phyloP scores from a whole-genome alignment of 2,329 filamentous ascomycete genomes.

The Neopestalotiopsis clavispora region DNA sequence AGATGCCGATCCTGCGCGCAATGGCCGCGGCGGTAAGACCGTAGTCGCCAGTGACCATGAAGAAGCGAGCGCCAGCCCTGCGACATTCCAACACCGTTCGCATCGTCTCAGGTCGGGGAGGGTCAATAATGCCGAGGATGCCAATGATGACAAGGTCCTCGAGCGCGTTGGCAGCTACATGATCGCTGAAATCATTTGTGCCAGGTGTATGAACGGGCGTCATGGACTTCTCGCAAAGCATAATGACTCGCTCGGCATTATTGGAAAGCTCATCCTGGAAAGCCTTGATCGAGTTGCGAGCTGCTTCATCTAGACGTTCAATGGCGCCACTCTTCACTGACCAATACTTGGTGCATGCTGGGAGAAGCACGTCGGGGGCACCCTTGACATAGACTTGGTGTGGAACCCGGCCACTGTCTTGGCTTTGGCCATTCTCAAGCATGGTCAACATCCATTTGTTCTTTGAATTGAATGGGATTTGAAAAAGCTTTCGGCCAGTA shows the following conservation, averaged over 20 bases:
- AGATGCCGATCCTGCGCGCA: conserved; percentile 71
- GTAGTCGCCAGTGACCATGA: conserved; percentile 83
- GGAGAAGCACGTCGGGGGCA: conserved; percentile 55
- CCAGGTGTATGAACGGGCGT: conserved; percentile 22
- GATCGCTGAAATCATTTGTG: conserved; percentile 31
- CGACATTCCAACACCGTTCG: conserved; percentile 64
- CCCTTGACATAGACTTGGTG: conserved; percentile 57
- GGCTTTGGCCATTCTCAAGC: conserved; percentile 46
- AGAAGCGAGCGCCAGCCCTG: conserved; percentile 73
- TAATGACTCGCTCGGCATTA: conserved; percentile 48
- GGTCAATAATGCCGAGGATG: conserved; percentile 73
- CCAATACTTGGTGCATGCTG: conserved; percentile 41
- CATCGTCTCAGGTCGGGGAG: conserved; percentile 70
- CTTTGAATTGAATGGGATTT: conserved; percentile 55
- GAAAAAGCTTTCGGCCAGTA: conserved; percentile 33
- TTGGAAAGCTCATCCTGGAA: conserved; percentile 46
- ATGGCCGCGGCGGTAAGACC: conserved; percentile 77
- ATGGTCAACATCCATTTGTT: conserved; percentile 55
- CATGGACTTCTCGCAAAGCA: conserved; percentile 45
- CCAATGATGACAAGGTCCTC: conserved; percentile 70
- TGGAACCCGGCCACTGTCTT: conserved; percentile 53
- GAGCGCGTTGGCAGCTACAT: conserved; percentile 56
- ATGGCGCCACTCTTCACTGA: conserved; percentile 35
- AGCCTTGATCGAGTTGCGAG: conserved; percentile 37
- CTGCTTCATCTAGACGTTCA: conserved; percentile 39